A percentile compares a stretch with the other conserved stretches of the same genome.
Evolutionary conservation across 2,329 filamentous ascomycete species (phyloP).

Genomic region (Rachicladosporium sp.): DNA sequence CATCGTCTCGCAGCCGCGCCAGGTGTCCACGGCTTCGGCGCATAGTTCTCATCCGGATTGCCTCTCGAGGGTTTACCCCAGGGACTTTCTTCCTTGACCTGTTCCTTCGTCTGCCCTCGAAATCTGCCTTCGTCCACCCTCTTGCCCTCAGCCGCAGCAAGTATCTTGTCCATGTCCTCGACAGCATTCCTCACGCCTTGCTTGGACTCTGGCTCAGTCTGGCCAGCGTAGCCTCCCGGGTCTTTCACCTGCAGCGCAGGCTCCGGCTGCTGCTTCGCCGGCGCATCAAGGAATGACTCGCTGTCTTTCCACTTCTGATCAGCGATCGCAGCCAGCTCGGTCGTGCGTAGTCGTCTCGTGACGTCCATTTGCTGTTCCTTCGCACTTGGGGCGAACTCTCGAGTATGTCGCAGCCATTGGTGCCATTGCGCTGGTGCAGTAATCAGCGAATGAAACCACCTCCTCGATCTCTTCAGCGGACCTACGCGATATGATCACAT

Average conservation of each 20-base stretch:
- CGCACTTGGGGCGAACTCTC: constrained; percentile 42
- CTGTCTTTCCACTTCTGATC: constrained; percentile 51
- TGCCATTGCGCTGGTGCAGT: constrained; percentile 47
- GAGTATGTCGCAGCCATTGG: constrained; percentile 54
- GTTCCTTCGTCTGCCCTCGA: constrained; percentile 8
- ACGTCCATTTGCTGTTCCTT: constrained; percentile 48
- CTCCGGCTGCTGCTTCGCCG: constrained; percentile 36
- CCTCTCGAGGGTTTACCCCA: constrained; percentile 28
- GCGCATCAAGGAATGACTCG: constrained; percentile 46
- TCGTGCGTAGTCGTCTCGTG: constrained; percentile 44
- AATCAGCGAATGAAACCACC: too few species aligned
- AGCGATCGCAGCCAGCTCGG: constrained; percentile 45
- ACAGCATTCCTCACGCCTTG: constrained; percentile 22
- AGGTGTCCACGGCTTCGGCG: constrained; percentile 35
- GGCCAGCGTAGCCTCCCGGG: constrained; percentile 25
- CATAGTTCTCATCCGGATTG: constrained; percentile 33
- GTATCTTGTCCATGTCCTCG: constrained; percentile 21
- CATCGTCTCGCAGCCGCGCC: constrained; percentile 24
- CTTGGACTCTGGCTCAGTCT: constrained; percentile 19
- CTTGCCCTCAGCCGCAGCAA: constrained; percentile 16
- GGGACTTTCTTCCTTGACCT: constrained; percentile 18
- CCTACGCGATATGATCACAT: constrained; percentile 48
- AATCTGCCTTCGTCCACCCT: constrained; percentile 22
- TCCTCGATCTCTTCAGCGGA: not conserved
- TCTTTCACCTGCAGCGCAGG: constrained; percentile 34